Percentiles rank a stretch among this genome's conserved stretches.
phyloP scores from a whole-genome alignment of 495 filamentous ascomycete species.

The Aspergillus indologenus region DNA sequence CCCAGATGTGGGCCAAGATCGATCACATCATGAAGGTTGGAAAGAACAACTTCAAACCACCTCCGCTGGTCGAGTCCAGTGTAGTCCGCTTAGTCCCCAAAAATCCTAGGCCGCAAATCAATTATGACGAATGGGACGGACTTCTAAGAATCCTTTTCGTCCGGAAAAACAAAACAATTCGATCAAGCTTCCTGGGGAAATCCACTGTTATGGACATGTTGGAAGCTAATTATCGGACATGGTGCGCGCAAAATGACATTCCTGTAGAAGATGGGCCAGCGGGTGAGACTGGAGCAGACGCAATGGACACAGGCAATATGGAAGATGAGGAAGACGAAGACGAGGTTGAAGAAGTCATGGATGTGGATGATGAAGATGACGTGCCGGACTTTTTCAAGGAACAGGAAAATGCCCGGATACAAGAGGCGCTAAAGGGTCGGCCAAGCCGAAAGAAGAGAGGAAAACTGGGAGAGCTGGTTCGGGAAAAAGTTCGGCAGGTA shows the following conservation, averaged over 20 bases:
- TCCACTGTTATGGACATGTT: slow-evolving; percentile 76
- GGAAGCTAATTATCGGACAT: slow-evolving; percentile 82
- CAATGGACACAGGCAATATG: slow-evolving; percentile 45
- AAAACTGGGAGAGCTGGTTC: slow-evolving; percentile 71
- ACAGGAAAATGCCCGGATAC: slow-evolving; percentile 45
- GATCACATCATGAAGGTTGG: slow-evolving; percentile 90
- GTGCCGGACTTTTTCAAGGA: slow-evolving; percentile 78
- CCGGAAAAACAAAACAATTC: slow-evolving; percentile 72
- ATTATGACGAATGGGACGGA: slow-evolving; percentile 94
- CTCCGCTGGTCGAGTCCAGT: slow-evolving; percentile 83
- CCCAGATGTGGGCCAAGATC: slow-evolving; percentile 89
- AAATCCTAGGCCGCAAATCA: slow-evolving; percentile 76
- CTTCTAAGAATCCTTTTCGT: slow-evolving; percentile 81
- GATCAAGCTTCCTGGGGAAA: slow-evolving; percentile 70
- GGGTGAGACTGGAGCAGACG: slow-evolving; percentile 39
- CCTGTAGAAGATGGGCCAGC: slow-evolving; percentile 66
- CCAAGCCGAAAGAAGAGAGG: slow-evolving; percentile 65
- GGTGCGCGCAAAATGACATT: slow-evolving; percentile 80
- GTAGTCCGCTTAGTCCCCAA: slow-evolving; percentile 79
- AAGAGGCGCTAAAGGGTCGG: slow-evolving; percentile 40
- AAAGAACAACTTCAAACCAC: slow-evolving; percentile 91
- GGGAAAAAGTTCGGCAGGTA: slow-evolving; percentile 78
- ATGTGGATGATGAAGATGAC: slow-evolving; percentile 57
- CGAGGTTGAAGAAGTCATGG: slow-evolving; percentile 49
- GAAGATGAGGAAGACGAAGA: slow-evolving; percentile 33